These are phyloP conservation scores for Saccharomyces hybrid DNA, from an alignment of 1,139 yeast genomes.

Conservation along the genomic window DNA sequence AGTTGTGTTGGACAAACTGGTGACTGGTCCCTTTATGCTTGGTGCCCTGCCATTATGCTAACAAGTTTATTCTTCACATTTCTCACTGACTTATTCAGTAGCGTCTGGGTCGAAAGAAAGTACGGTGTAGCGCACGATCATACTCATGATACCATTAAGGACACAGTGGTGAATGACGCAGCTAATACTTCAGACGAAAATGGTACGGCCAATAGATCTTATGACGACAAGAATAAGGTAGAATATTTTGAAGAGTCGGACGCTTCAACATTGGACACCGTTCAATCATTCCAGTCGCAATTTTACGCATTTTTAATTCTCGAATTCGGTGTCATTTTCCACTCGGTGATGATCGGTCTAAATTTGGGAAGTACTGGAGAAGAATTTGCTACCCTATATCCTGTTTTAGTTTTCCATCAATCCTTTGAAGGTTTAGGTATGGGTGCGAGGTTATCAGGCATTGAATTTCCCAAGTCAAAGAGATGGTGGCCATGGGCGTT, in stretches of 20 bases:
- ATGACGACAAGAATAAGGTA: neutral
- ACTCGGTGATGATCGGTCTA: slow-evolving; percentile 72
- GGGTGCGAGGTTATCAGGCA: slow-evolving; percentile 75
- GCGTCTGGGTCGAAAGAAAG: neutral
- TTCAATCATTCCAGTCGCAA: slow-evolving; percentile 33
- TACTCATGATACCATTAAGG: neutral
- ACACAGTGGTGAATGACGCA: neutral
- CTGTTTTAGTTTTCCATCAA: slow-evolving; percentile 84
- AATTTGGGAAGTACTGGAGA: slow-evolving; percentile 68
- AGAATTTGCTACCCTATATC: slow-evolving; percentile 68
- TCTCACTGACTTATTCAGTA: neutral
- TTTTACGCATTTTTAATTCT: slow-evolving; percentile 42
- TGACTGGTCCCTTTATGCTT: slow-evolving; percentile 49
- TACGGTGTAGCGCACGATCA: neutral
- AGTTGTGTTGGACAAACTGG: slow-evolving; percentile 46
- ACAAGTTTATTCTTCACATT: neutral
- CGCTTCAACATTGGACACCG: slow-evolving; percentile 19
- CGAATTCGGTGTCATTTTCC: slow-evolving; percentile 77
- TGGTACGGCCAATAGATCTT: neutral
- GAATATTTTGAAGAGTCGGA: neutral
- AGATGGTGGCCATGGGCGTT: slow-evolving; percentile 51
- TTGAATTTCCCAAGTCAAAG: slow-evolving; percentile 48
- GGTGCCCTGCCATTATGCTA: slow-evolving; percentile 48
- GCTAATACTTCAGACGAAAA: neutral
- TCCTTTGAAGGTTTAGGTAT: slow-evolving; percentile 89